Conservation (phyloP, 2,329 filamentous ascomycete species). For the Tolypocladium endophyticum region DNA sequence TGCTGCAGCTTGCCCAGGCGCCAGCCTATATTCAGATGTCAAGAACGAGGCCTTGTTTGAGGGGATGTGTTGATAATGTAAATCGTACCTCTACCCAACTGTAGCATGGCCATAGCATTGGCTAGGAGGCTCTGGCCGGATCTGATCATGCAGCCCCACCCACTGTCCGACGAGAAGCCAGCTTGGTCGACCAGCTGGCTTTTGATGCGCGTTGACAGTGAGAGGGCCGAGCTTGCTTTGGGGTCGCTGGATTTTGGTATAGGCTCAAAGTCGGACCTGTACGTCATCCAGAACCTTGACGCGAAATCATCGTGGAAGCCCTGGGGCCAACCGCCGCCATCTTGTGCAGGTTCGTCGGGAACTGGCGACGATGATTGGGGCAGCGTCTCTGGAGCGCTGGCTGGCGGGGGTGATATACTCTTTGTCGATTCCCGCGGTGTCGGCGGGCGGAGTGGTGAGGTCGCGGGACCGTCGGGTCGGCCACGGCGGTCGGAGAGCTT, state of each 20-base stretch:
- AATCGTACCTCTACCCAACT: constrained; percentile 64
- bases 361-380: constrained; percentile 38
- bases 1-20: constrained; percentile 46
- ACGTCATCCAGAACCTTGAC: constrained; percentile 91
- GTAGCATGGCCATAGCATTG: constrained; percentile 65
- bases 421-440: constrained; percentile 5
- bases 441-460: constrained; percentile 6
- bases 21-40: constrained; percentile 48
- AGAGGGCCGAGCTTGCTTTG: constrained; percentile 60
- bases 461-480: constrained; percentile 3
- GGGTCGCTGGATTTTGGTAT: constrained; percentile 74
- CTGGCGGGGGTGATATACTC: constrained; percentile 7
- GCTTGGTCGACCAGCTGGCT: constrained; percentile 66
- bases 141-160: constrained; percentile 98
- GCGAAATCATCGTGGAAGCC: constrained; percentile 88
- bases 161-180: constrained; percentile 86
- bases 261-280: constrained; percentile 73
- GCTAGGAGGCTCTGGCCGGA: constrained; percentile 90
- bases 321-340: constrained; percentile 66
- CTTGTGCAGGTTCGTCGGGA: constrained; percentile 31
- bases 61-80: background rate
- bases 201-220: constrained; percentile 73
- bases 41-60: background rate
- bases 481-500: constrained; percentile 21
- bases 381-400: constrained; percentile 30